These are phyloP conservation scores for Papilionanthe hybrid DNA, from an alignment of 116 monocot species.

Conservation along the genomic window DNA sequence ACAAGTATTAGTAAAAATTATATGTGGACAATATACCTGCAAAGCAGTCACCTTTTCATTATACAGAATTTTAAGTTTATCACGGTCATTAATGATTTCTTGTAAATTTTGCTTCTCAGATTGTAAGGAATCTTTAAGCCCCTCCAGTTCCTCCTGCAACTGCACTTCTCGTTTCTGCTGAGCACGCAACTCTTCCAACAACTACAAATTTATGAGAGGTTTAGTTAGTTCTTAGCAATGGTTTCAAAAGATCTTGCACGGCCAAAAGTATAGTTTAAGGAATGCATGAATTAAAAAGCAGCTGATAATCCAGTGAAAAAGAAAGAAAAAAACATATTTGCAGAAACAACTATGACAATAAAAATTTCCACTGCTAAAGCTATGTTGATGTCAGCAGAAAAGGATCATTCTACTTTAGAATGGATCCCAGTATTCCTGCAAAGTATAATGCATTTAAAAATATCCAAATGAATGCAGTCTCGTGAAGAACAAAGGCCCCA, in stretches of 20 bases:
- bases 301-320: neutral
- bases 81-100: constrained; percentile 43
- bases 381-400: neutral
- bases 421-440: neutral
- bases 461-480: neutral
- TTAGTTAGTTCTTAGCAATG: neutral
- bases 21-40: constrained; percentile 43
- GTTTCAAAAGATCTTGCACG: neutral
- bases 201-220: constrained; percentile 25
- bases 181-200: constrained; percentile 62
- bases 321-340: neutral
- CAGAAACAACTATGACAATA: neutral
- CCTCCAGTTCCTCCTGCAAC: constrained; percentile 76
- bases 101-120: constrained; percentile 54
- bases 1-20: neutral
- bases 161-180: constrained; percentile 66
- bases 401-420: neutral
- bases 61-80: constrained; percentile 52
- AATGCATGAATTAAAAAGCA: neutral
- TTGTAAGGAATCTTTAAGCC: constrained; percentile 55
- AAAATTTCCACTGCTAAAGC: neutral
- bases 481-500: neutral
- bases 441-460: neutral
- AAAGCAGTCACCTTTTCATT: constrained; percentile 78
- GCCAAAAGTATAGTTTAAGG: neutral